phyloP scores from a whole-genome alignment of 1,139 yeast genomes.

The Hyphopichia buzzinii region DNA sequence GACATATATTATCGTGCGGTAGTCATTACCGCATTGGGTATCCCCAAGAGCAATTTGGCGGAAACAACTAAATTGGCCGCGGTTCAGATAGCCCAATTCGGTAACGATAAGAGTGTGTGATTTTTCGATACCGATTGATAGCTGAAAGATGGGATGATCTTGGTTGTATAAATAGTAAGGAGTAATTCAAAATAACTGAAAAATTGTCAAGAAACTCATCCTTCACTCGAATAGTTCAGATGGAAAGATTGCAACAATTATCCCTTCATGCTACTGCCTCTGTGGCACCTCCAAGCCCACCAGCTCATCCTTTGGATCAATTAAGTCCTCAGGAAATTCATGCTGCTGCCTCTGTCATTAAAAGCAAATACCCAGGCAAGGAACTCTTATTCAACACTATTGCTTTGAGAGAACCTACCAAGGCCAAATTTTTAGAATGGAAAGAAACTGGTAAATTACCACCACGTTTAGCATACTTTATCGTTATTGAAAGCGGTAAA shows the following conservation, averaged over 20 bases:
- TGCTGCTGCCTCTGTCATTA: conserved; percentile 30
- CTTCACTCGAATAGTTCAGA: too few relatives aligned
- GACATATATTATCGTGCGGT: too few relatives aligned
- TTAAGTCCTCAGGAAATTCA: conserved; percentile 57
- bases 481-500: conserved; percentile 57
- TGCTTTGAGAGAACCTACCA: conserved; percentile 69
- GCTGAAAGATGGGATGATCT: too few relatives aligned
- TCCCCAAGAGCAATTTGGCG: conserved; percentile 10
- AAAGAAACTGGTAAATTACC: conserved; percentile 64
- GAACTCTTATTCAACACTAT: conserved; percentile 61
- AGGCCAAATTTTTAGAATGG: conserved; percentile 62
- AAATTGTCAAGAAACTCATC: too few relatives aligned
- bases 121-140: too few relatives aligned
- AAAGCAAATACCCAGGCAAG: conserved; percentile 40
- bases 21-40: too few relatives aligned
- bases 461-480: conserved; percentile 66
- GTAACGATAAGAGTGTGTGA: conserved; percentile 2
- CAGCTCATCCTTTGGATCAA: conserved; percentile 73
- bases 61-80: not conserved
- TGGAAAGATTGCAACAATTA: conserved; percentile 69
- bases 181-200: too few relatives aligned
- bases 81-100: conserved; percentile 1
- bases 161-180: too few relatives aligned
- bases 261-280: conserved; percentile 63
- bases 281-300: conserved; percentile 49